Conservation (phyloP, 495 filamentous ascomycete genomes). For the Aspergillus wentii region DNA sequence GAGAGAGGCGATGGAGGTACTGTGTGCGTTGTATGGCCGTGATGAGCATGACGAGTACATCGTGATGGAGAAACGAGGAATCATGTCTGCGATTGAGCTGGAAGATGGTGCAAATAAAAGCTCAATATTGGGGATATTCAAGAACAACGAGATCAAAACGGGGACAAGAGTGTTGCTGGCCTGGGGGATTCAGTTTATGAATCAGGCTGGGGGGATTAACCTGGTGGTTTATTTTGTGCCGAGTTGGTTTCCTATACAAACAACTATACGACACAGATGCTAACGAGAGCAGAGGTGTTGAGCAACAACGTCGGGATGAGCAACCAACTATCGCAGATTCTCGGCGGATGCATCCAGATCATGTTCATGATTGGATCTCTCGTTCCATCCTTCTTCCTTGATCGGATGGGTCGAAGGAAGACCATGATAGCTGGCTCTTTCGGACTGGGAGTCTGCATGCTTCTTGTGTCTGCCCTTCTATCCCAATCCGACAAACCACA, state of each 20-base stretch:
- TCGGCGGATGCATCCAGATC: conserved; percentile 41
- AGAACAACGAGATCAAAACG: conserved; percentile 47
- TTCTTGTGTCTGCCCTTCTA: conserved; percentile 47
- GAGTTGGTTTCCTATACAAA: neutral
- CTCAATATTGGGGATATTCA: conserved; percentile 33
- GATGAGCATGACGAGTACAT: conserved; percentile 37
- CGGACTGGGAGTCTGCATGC: conserved; percentile 45
- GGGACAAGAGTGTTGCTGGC: conserved; percentile 47
- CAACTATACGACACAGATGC: neutral
- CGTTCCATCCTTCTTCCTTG: conserved; percentile 30
- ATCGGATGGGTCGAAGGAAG: conserved; percentile 52
- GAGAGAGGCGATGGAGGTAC: conserved; percentile 46
- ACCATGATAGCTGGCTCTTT: conserved; percentile 54
- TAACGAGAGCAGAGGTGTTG: too few relatives aligned
- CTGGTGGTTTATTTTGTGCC: conserved; percentile 30
- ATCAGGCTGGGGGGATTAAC: conserved; percentile 46
- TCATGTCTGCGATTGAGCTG: conserved; percentile 24
- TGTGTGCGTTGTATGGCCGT: conserved; percentile 45
- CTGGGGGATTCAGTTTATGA: conserved; percentile 46
- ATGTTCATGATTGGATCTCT: conserved; percentile 32
- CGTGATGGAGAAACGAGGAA: conserved; percentile 38
- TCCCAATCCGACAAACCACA: conserved; percentile 20
- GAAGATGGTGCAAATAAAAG: neutral
- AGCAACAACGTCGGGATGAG: conserved; percentile 43
- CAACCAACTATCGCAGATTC: conserved; percentile 38